A percentile compares a stretch with the other conserved stretches of the same genome.
phyloP scores from a whole-genome alignment of 768 basidiomycete genomes.

The Antrodiella citrinella region DNA sequence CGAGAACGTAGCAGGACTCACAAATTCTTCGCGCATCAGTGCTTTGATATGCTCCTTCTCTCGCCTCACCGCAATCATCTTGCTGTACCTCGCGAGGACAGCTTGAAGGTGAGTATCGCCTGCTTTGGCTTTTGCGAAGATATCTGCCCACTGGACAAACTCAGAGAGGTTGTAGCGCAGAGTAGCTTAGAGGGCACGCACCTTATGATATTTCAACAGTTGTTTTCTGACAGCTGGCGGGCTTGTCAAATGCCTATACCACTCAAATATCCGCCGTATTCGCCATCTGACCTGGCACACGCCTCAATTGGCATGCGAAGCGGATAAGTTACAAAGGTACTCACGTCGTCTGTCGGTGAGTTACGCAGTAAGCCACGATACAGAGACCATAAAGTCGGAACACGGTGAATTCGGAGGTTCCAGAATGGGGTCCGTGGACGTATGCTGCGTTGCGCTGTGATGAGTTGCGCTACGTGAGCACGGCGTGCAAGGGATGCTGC shows the following conservation, averaged over 20 bases:
- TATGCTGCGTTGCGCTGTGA: conserved; percentile 51
- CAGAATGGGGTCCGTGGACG: conserved; percentile 61
- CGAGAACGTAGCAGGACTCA: conserved; percentile 22
- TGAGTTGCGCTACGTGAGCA: conserved; percentile 38
- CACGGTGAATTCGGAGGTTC: conserved; percentile 58
- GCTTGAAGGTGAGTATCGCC: conserved; percentile 41
- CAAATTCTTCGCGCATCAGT: conserved; percentile 44
- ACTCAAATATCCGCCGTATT: conserved; percentile 44
- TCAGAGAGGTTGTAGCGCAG: conserved; percentile 1
- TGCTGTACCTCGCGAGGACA: conserved; percentile 50
- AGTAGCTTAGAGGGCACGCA: conserved; percentile 20
- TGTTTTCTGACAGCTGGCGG: conserved; percentile 37
- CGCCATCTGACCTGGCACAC: conserved; percentile 48
- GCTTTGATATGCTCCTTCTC: conserved; percentile 41
- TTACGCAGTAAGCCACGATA: conserved; percentile 56
- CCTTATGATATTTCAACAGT: conserved; percentile 50
- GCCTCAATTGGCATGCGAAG: background rate
- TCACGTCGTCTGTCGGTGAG: conserved; percentile 44
- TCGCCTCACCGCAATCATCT: conserved; percentile 42
- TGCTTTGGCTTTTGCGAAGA: conserved; percentile 42
- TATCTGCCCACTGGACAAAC: conserved; percentile 45
- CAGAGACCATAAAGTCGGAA: conserved; percentile 70
- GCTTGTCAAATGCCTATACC: conserved; percentile 45
- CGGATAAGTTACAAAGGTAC: conserved; percentile 13
- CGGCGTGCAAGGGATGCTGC: conserved; percentile 33